Conservation (phyloP, 495 filamentous ascomycete species). For the Penicillium canescens region DNA sequence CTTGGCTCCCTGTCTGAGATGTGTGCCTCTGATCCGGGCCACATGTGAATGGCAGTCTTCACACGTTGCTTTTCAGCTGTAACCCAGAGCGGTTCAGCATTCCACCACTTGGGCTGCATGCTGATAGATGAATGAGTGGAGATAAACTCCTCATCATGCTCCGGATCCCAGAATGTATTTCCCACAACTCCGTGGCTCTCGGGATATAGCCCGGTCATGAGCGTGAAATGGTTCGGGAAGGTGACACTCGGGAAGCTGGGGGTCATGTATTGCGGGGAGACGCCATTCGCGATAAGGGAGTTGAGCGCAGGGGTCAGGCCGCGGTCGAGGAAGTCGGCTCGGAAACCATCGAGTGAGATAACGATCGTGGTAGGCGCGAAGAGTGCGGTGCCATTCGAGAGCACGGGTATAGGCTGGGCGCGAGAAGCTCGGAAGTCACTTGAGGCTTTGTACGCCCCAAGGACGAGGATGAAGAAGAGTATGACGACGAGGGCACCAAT, state of each 20-base stretch:
- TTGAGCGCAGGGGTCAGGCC: constrained; percentile 81
- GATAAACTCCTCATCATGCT: constrained; percentile 74
- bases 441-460: constrained; percentile 57
- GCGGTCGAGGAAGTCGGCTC: constrained; percentile 89
- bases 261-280: constrained; percentile 87
- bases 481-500: constrained; percentile 40
- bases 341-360: constrained; percentile 93
- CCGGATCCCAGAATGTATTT: constrained; percentile 91
- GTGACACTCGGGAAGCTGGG: constrained; percentile 96
- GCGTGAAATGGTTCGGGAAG: constrained; percentile 96
- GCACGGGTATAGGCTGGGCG: constrained; percentile 16
- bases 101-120: constrained; percentile 89
- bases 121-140: constrained; percentile 75
- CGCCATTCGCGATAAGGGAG: constrained; percentile 74
- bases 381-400: constrained; percentile 69
- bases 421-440: constrained; percentile 30
- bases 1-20: constrained; percentile 63
- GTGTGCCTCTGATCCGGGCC: constrained; percentile 91
- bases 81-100: constrained; percentile 88
- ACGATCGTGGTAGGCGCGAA: constrained; percentile 92
- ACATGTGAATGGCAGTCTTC: constrained; percentile 90
- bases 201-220: constrained; percentile 89
- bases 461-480: constrained; percentile 53
- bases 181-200: constrained; percentile 92
- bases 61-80: constrained; percentile 81